Evolutionary conservation across 768 basidiomycete genomes (phyloP).

Genomic region (Hydnomerulius pinastri): DNA sequence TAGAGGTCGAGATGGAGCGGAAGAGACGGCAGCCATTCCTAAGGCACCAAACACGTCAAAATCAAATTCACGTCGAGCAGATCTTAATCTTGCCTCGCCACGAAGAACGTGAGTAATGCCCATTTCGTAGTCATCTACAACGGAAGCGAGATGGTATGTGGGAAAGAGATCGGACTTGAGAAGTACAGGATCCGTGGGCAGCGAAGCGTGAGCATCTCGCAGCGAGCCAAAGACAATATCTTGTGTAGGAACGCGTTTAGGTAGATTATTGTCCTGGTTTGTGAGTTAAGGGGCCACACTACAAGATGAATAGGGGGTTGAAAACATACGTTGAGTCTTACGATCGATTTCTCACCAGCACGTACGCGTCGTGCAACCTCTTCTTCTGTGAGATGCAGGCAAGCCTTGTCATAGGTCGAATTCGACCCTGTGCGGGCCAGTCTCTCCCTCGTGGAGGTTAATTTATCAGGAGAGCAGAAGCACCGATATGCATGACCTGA

Average conservation of each 20-base stretch:
- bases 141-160: constrained; percentile 94
- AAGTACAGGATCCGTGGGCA: constrained; percentile 88
- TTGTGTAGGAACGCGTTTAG: constrained; percentile 46
- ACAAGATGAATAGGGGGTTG: background rate
- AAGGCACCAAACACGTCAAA: background rate
- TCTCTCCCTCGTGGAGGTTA: constrained; percentile 66
- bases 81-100: constrained; percentile 66
- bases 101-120: constrained; percentile 93
- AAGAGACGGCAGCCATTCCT: constrained; percentile 97
- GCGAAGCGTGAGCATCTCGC: constrained; percentile 73
- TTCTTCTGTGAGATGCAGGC: constrained; percentile 83
- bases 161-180: constrained; percentile 93
- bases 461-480: constrained; percentile 80
- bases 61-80: background rate
- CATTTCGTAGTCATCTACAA: constrained; percentile 97
- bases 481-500: constrained; percentile 91
- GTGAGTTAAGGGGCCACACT: background rate
- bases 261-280: constrained; percentile 58
- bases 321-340: constrained; percentile 83
- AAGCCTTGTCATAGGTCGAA: constrained; percentile 84
- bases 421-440: constrained; percentile 75
- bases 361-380: constrained; percentile 74
- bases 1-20: constrained; percentile 92
- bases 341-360: constrained; percentile 75
- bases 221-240: constrained; percentile 80